Conservation (phyloP, 257 asterid genomes). For the Leonotis leonurus region DNA sequence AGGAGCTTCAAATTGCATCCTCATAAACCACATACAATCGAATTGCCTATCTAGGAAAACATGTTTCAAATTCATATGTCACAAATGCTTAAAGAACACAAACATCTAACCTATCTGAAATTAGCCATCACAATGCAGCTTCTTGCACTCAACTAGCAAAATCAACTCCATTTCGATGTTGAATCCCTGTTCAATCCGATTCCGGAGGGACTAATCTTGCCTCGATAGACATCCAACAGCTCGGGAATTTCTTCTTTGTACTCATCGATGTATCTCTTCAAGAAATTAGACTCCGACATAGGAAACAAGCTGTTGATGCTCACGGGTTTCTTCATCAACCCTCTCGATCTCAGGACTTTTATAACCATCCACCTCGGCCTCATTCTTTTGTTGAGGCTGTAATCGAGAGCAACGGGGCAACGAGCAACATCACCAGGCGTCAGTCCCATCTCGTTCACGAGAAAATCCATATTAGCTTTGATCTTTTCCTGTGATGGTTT, state of each 20-base stretch:
- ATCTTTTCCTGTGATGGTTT: conserved; percentile 22
- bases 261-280: not conserved
- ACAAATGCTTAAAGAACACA: no score
- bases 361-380: conserved; percentile 16
- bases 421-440: not conserved
- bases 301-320: not conserved
- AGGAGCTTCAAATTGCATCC: no score
- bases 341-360: not conserved
- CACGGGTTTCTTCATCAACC: not conserved
- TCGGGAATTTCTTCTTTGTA: not conserved
- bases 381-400: not conserved
- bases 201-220: not conserved
- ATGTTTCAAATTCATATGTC: no score
- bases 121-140: not conserved
- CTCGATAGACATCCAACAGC: conserved; percentile 12
- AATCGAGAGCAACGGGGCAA: conserved; percentile 10
- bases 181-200: not conserved
- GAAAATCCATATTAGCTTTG: conserved; percentile 17
- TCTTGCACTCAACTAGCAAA: not conserved
- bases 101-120: not conserved
- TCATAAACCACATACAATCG: no score
- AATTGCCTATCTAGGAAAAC: no score
- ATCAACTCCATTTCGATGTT: not conserved
- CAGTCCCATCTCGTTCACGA: conserved; percentile 7
- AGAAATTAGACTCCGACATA: conserved; percentile 5